Conservation (phyloP, 306 rosid species). For the Argentina anserina region DNA sequence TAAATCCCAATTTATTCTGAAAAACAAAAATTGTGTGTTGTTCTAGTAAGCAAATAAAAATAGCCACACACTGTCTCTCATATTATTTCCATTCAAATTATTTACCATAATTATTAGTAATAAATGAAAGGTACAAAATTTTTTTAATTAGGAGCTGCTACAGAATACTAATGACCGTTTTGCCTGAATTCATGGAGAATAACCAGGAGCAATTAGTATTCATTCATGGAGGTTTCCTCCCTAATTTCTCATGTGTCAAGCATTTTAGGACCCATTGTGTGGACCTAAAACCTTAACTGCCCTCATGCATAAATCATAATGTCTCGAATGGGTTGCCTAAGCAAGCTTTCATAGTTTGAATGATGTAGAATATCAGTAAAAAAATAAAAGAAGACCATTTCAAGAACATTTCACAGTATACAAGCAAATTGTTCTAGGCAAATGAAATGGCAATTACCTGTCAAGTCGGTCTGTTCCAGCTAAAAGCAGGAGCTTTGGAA, state of each 20-base stretch:
- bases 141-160: no score
- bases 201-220: neutral
- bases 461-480: conserved; percentile 98
- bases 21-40: no score
- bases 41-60: neutral
- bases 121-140: no score
- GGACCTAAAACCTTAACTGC: neutral
- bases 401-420: neutral
- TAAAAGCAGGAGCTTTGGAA: conserved; percentile 84
- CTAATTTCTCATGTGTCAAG: neutral
- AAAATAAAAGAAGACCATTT: neutral
- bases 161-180: neutral
- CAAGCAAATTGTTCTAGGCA: conserved; percentile 8
- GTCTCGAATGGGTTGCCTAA: neutral
- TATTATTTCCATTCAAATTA: no score
- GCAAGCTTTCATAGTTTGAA: neutral
- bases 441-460: conserved; percentile 44
- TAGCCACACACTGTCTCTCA: no score
- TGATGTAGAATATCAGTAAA: neutral
- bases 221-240: neutral
- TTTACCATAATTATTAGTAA: no score
- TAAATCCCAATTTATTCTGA: no score
- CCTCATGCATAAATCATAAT: neutral
- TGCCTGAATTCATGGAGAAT: neutral
- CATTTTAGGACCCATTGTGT: neutral